Conservation (phyloP, 371 early-diverging fungal species). For the Lichtheimia ornata region DNA sequence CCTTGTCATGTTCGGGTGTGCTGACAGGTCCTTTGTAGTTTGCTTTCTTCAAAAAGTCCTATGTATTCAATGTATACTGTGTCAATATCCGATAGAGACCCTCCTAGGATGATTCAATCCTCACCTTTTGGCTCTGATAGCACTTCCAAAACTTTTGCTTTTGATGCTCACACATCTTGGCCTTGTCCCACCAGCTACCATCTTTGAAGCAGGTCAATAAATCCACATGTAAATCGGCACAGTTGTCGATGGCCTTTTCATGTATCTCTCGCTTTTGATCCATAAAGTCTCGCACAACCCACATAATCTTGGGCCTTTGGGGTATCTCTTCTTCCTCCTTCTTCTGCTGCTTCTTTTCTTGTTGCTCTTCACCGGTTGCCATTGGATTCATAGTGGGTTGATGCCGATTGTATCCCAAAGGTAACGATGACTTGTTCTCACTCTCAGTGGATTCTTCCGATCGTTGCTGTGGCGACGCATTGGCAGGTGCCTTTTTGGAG, state of each 20-base stretch:
- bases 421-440: conserved; percentile 11
- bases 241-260: conserved; percentile 49
- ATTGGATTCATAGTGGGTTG: conserved; percentile 19
- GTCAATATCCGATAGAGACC: neutral
- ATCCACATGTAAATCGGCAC: conserved; percentile 57
- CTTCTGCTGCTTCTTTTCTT: conserved; percentile 4
- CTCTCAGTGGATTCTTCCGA: conserved; percentile 12
- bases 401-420: conserved; percentile 16
- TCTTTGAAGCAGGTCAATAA: conserved; percentile 54
- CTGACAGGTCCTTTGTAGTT: conserved; percentile 44
- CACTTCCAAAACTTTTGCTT: conserved; percentile 58
- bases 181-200: conserved; percentile 67
- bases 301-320: conserved; percentile 19
- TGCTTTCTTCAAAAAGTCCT: conserved; percentile 42
- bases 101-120: neutral
- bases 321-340: neutral
- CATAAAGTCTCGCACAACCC: conserved; percentile 32
- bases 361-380: neutral
- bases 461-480: conserved; percentile 15
- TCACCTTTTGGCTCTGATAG: conserved; percentile 52
- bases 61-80: neutral
- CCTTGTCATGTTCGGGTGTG: conserved; percentile 33
- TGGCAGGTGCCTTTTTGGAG: conserved; percentile 18
- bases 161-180: conserved; percentile 63
- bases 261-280: conserved; percentile 57